These are phyloP conservation scores for Cladobotryum mycophilum DNA, from an alignment of 2,329 filamentous ascomycete genomes.

Conservation along the genomic window DNA sequence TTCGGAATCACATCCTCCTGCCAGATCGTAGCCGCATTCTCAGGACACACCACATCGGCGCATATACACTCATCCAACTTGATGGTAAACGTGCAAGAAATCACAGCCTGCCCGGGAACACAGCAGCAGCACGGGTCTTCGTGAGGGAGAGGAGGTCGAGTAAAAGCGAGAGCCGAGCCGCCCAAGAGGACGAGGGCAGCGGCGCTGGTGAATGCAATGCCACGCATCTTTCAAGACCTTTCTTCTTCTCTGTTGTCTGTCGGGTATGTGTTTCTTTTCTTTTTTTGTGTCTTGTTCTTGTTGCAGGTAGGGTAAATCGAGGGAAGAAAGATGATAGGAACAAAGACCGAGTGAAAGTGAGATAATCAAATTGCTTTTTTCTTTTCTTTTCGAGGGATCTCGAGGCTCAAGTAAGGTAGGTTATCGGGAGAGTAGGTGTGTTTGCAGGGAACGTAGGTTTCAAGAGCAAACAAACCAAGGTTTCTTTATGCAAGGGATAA, in stretches of 20 bases:
- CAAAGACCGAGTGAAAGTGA: no score
- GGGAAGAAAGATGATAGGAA: no score
- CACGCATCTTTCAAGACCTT: constrained; percentile 9
- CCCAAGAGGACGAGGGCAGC: constrained; percentile 16
- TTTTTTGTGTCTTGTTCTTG: not conserved
- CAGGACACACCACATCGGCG: constrained; percentile 20
- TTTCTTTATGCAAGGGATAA: no score
- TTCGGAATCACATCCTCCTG: not conserved
- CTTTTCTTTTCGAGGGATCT: no score
- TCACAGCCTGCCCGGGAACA: constrained; percentile 18
- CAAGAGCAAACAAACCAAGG: no score
- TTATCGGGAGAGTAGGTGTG: no score
- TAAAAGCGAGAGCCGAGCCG: constrained; percentile 16
- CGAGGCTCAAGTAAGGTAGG: no score
- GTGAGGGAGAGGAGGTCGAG: constrained; percentile 15
- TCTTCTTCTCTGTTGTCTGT: not conserved
- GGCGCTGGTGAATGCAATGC: constrained; percentile 5
- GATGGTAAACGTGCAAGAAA: constrained; percentile 19
- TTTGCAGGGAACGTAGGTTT: no score
- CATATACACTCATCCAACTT: constrained; percentile 22
- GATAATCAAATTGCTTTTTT: no score
- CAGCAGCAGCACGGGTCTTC: constrained; percentile 28
- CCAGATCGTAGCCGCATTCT: constrained; percentile 15
- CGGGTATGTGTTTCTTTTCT: not conserved
- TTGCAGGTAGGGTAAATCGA: not conserved